Conservation (phyloP, 176 grass and related monocot species). For the Typha latifolia region DNA sequence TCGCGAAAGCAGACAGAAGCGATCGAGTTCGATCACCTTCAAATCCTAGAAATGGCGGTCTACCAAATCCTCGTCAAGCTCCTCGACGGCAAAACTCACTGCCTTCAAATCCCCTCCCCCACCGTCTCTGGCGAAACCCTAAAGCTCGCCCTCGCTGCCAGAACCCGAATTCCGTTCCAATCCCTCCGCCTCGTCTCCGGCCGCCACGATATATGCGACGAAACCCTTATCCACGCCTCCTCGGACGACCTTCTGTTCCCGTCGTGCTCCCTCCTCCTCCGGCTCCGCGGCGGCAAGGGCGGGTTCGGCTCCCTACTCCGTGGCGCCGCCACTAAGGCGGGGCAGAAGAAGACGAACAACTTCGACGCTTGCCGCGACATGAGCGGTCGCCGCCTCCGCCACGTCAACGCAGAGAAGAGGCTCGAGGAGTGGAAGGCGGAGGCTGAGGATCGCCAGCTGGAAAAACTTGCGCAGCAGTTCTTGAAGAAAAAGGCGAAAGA, state of each 20-base stretch:
- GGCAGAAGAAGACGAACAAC: conserved; percentile 97
- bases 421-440: conserved; percentile 93
- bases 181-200: conserved; percentile 42
- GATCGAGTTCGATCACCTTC: conserved; percentile 33
- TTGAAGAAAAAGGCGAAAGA: conserved; percentile 89
- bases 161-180: conserved; percentile 28
- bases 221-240: conserved; percentile 29
- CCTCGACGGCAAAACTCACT: conserved; percentile 66
- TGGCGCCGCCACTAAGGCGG: conserved; percentile 86
- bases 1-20: conserved; percentile 13
- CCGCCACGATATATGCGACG: conserved; percentile 20
- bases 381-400: conserved; percentile 75
- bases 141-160: conserved; percentile 26
- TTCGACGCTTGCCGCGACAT: conserved; percentile 97
- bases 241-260: conserved; percentile 35
- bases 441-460: conserved; percentile 57
- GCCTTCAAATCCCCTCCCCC: conserved; percentile 53
- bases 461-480: conserved; percentile 80
- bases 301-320: conserved; percentile 91
- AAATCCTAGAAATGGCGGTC: conserved; percentile 24
- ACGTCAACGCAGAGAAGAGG: conserved; percentile 91
- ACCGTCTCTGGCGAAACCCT: conserved; percentile 41
- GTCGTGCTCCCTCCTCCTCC: conserved; percentile 45
- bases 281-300: conserved; percentile 86
- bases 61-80: conserved; percentile 66